Evolutionary conservation across 768 basidiomycete genomes (phyloP), one percentile per base, ranked within the genome.

Genomic region (Collybia mongolica): DNA sequence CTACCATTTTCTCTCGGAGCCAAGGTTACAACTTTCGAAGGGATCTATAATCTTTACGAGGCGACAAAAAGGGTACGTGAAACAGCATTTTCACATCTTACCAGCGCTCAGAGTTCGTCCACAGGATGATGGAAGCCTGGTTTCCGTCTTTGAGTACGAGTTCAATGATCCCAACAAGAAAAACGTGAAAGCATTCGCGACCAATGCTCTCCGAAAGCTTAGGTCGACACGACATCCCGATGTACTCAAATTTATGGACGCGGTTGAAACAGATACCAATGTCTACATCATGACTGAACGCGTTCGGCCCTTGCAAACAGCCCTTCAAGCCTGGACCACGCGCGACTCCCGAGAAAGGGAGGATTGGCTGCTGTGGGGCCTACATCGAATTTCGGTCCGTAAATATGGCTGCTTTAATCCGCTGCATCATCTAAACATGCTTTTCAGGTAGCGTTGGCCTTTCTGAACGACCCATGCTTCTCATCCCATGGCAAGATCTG

Each of bases 271-370:
- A 1, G 97, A 98, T 45, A 80, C 82, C 11, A 80, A 80, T 0
- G 80, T 98, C 38, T 88, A 91, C 65, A 90, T 99, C 60, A 90
- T 98, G 77, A 99, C 97, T 1, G 97, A 99, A 68, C 86, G 92
- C 3, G 87, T 98, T 11, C 77, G 81, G 26, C 92, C 96, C 4
- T 71, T 98, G 17, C 74, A 79, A 12, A 63, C 69, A 6, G 79
- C 81, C 1, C 64, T 97, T 43, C 70, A 81, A 36, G 73, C 81
- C 8, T 88, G 86, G 80, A 72, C 79, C 2, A 73, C 75, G 37
- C 86, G 85, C 54, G 75, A 72, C 42, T 68, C 72, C n/a, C 81
- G 79, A 64, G 85, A 82, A 59, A 78, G 73, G 55, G 89, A 93
- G 56, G 93, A 96, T 58, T 97, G 92, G 89, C 67, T 96, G 18